A percentile compares a stretch with the other conserved stretches of the same genome.
Evolutionary conservation across 164 flowering plant genomes (phyloP).

Genomic region (Vitis amurensis): DNA sequence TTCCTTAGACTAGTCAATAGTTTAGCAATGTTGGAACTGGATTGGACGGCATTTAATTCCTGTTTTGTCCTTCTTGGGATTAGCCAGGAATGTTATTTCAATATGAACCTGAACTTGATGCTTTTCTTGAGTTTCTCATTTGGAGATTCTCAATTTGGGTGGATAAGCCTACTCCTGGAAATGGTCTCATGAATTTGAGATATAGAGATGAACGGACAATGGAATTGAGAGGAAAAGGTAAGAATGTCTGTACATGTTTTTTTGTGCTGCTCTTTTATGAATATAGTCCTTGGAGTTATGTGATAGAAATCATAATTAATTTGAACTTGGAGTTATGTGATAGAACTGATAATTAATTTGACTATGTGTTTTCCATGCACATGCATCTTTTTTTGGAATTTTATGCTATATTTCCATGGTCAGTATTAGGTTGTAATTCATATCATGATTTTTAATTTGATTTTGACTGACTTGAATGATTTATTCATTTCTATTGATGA

Average conservation of each 20-base stretch:
- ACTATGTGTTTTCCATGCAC: background rate
- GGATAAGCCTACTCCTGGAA: slow-evolving; percentile 98
- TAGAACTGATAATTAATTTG: background rate
- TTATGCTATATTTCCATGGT: background rate
- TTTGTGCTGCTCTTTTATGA: background rate
- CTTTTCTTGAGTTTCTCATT: slow-evolving; percentile 96
- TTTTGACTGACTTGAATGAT: background rate
- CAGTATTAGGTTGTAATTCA: background rate
- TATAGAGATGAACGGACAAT: slow-evolving; percentile 85
- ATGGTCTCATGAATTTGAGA: slow-evolving; percentile 89
- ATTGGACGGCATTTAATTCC: slow-evolving; percentile 14
- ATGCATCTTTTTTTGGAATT: background rate
- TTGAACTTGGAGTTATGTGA: background rate
- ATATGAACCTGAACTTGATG: slow-evolving; percentile 97
- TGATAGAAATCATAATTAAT: background rate
- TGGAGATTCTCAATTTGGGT: slow-evolving; percentile 99
- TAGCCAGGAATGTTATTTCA: slow-evolving; percentile 99
- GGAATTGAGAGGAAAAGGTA: slow-evolving; percentile 69
- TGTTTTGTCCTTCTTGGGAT: slow-evolving; percentile 44
- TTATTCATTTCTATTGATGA: background rate
- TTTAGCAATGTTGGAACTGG: background rate
- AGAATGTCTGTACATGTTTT: slow-evolving; percentile 12
- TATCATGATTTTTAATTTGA: background rate
- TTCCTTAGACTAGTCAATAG: slow-evolving; percentile 1
- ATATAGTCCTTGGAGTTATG: background rate